These are phyloP conservation scores for Xylaria sp. DNA, from an alignment of 2,329 filamentous ascomycete genomes.

Conservation along the genomic window DNA sequence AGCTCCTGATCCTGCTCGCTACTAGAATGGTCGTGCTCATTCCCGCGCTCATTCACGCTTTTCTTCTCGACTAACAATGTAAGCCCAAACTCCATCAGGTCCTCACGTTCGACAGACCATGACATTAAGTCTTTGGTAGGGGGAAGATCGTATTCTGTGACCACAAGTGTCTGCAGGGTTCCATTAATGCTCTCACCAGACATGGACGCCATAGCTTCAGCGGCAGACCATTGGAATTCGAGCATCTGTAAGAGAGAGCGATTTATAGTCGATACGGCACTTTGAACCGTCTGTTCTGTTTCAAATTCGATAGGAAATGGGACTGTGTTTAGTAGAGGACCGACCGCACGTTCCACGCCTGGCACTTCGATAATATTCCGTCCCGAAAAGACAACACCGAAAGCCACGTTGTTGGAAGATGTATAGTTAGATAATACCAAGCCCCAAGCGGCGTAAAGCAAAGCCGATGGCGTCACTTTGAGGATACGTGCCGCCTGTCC, in stretches of 20 bases:
- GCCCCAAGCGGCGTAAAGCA: constrained; percentile 27
- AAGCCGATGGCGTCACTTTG: constrained; percentile 10
- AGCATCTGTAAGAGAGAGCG: constrained; percentile 11
- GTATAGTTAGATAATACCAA: constrained; percentile 27
- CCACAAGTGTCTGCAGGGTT: constrained; percentile 13
- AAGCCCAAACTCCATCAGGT: constrained; percentile 20
- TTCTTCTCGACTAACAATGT: constrained; percentile 8
- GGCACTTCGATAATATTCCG: constrained; percentile 12
- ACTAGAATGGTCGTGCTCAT: neutral
- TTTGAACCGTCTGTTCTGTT: neutral
- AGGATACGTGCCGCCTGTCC: neutral
- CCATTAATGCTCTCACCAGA: constrained; percentile 16
- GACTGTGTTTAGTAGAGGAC: constrained; percentile 16
- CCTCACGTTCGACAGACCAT: constrained; percentile 14
- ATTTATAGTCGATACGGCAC: neutral
- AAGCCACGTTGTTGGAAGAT: constrained; percentile 27
- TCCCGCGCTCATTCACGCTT: neutral
- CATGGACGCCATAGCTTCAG: constrained; percentile 13
- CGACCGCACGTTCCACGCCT: constrained; percentile 1
- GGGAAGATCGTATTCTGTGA: constrained; percentile 17
- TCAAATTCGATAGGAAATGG: constrained; percentile 18
- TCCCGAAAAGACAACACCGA: constrained; percentile 30
- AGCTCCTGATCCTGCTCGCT: constrained; percentile 5
- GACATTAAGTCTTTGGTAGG: constrained; percentile 1
- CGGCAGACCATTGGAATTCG: constrained; percentile 20